Percentiles rank a stretch among this genome's conserved stretches.
Evolutionary conservation across 2,329 filamentous ascomycete genomes (phyloP).

Genomic region (Thyridium curvatum): DNA sequence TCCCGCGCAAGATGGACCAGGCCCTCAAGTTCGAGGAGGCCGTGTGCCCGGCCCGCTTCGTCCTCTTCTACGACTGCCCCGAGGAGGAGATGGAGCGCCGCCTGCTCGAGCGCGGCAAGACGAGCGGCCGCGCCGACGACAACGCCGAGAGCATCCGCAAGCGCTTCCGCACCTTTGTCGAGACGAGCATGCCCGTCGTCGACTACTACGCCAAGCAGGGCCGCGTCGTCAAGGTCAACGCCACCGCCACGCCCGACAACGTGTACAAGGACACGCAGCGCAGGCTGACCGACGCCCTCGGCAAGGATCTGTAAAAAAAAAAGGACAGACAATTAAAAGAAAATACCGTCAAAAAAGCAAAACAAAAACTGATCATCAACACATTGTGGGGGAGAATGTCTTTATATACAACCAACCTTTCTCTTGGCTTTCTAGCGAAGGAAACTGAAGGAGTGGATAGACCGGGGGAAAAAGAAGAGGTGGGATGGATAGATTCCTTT

Average conservation of each 20-base stretch:
- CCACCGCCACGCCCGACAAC: slow-evolving; percentile 58
- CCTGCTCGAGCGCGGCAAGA: slow-evolving; percentile 85
- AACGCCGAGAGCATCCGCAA: slow-evolving; percentile 95
- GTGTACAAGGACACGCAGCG: slow-evolving; percentile 49
- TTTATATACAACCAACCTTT: no score
- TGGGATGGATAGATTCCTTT: no score
- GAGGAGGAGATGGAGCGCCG: slow-evolving; percentile 83
- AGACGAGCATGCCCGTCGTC: slow-evolving; percentile 97
- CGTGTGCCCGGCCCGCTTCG: slow-evolving; percentile 77
- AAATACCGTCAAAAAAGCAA: no score
- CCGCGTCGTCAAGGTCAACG: slow-evolving; percentile 74
- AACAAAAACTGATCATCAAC: no score
- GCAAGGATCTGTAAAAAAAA: slow-evolving; percentile 29
- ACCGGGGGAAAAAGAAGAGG: no score
- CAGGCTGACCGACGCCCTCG: slow-evolving; percentile 42
- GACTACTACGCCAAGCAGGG: slow-evolving; percentile 72
- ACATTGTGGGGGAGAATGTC: no score
- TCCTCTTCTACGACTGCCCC: slow-evolving; percentile 90
- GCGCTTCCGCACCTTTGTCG: slow-evolving; percentile 87
- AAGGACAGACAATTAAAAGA: no score
- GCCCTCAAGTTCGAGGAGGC: slow-evolving; percentile 86
- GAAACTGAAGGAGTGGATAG: no score
- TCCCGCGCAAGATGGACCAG: slow-evolving; percentile 97
- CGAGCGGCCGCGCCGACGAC: slow-evolving; percentile 84
- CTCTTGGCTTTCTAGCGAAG: no score